phyloP scores from a whole-genome alignment of 306 rosid species.

The Luffa aegyptiaca region DNA sequence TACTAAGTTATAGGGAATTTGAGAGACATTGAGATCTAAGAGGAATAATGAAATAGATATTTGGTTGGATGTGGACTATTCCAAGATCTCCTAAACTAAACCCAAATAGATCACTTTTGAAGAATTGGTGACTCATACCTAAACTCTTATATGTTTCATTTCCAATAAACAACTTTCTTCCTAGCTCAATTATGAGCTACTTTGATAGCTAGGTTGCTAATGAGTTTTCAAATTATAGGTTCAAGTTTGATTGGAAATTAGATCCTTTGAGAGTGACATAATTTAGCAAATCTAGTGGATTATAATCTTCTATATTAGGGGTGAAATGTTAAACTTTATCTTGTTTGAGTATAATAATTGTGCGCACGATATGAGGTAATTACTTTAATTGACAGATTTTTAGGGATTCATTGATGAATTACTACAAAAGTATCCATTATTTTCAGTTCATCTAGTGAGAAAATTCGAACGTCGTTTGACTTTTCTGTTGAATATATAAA shows the following conservation, averaged over 20 bases:
- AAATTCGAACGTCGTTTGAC: too few relatives aligned
- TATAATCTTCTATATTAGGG: background rate
- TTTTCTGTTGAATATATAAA: too few relatives aligned
- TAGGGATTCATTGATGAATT: background rate
- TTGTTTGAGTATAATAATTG: background rate
- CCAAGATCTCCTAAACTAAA: background rate
- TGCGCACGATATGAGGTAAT: background rate
- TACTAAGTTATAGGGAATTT: background rate
- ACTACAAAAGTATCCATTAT: too few relatives aligned
- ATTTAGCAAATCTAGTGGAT: background rate
- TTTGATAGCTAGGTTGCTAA: background rate
- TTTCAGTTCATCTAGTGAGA: too few relatives aligned
- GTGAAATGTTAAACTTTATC: background rate
- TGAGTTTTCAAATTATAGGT: background rate
- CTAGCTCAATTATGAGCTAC: background rate
- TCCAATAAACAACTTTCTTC: background rate
- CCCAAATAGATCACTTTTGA: background rate
- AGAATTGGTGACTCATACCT: background rate
- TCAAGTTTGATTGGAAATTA: background rate
- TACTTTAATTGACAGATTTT: background rate
- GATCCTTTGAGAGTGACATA: background rate
- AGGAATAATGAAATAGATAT: background rate
- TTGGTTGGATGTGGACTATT: background rate
- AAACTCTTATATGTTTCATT: background rate
- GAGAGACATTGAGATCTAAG: background rate